phyloP scores from a whole-genome alignment of 306 rosid genomes.

The Glycine tomentella region DNA sequence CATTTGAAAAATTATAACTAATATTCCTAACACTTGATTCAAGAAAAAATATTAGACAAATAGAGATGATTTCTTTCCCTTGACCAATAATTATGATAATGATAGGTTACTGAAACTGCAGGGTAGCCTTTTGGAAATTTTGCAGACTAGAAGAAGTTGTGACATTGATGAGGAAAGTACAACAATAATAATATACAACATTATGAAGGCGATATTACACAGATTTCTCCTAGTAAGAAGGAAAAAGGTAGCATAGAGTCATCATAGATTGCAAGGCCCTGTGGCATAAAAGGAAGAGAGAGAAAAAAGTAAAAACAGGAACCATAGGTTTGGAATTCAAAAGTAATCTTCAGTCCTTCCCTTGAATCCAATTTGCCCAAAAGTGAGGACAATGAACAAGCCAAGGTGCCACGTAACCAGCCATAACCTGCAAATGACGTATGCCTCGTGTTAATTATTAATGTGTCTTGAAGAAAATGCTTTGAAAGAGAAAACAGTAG shows the following conservation, averaged over 20 bases:
- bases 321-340: conserved; percentile 42
- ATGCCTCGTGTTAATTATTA: not conserved
- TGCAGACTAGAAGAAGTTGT: conserved; percentile 9
- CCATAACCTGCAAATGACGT: conserved; percentile 72
- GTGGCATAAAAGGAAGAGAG: not conserved
- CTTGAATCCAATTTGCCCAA: conserved; percentile 98
- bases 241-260: conserved; percentile 38
- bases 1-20: not conserved
- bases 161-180: conserved; percentile 30
- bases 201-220: conserved; percentile 43
- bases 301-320: not conserved
- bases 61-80: not conserved
- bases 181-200: conserved; percentile 41
- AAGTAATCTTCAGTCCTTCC: conserved; percentile 92
- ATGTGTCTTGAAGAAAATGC: too few relatives aligned
- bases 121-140: not conserved
- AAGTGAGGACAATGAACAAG: conserved; percentile 75
- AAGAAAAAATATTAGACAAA: not conserved
- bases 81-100: not conserved
- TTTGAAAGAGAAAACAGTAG: too few relatives aligned
- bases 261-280: conserved; percentile 29
- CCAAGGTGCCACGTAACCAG: conserved; percentile 90
- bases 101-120: not conserved
- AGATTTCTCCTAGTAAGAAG: conserved; percentile 18
- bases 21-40: not conserved